Evolutionary conservation across 345 rosid genomes (phyloP).

Genomic region (Euphorbia tirucalli): DNA sequence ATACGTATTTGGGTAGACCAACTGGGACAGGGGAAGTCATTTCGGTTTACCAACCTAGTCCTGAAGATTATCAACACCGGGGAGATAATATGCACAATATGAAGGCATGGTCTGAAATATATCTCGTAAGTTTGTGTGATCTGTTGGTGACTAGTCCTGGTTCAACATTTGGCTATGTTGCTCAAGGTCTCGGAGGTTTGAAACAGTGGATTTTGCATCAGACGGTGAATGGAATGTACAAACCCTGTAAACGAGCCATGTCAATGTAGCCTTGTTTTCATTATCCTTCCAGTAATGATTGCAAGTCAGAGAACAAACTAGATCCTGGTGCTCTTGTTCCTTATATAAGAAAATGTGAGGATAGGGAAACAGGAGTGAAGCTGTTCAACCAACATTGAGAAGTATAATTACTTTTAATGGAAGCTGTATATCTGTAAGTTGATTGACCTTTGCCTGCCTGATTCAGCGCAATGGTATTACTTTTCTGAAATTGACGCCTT

Average conservation of each 20-base stretch:
- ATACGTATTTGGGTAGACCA: slow-evolving; percentile 1
- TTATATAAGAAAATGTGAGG: slow-evolving; percentile 1
- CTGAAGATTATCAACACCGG: slow-evolving; percentile 4
- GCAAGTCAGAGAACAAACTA: neutral
- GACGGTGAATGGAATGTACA: neutral
- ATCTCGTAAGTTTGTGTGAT: slow-evolving; percentile 1
- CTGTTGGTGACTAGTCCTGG: neutral
- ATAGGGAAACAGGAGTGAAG: neutral
- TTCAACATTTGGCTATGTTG: slow-evolving; percentile 2
- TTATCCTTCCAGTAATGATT: neutral
- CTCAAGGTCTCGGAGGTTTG: slow-evolving; percentile 4
- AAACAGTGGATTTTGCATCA: neutral
- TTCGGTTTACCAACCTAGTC: slow-evolving; percentile 22
- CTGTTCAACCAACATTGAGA: neutral
- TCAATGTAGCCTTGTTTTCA: slow-evolving; percentile 3
- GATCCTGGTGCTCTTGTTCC: neutral
- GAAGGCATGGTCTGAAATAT: slow-evolving; percentile 6
- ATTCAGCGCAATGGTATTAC: no score
- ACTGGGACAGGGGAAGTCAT: slow-evolving; percentile 10
- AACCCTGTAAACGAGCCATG: neutral
- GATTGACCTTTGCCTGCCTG: no score
- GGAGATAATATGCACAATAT: neutral
- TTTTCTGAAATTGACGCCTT: no score
- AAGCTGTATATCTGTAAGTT: no score
- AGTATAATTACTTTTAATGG: no score